Evolutionary conservation across 106 monocot genomes (phyloP), one percentile per base, ranked within the genome.

Genomic region (Dendrobium nobile): DNA sequence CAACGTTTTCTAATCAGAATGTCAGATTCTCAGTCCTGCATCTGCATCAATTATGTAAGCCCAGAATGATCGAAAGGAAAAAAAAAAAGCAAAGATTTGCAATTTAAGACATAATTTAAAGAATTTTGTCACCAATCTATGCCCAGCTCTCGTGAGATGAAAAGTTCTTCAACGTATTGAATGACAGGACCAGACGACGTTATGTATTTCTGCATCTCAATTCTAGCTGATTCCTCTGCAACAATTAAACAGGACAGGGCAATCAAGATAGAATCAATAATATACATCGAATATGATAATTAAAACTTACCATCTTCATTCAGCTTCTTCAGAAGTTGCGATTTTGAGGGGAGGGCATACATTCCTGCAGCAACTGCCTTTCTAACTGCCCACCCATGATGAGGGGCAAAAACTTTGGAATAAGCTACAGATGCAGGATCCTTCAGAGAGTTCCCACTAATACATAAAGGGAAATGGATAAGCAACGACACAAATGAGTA

Each of bases 341-440:
- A 80, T 77, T 82, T 94, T 67, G 94, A 82, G 55, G 94, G 94
- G 81, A 98, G 89, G 2, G 87, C 81, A 83, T 93, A 91, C 85
- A 94, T 88, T 54, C 92, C 94, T 4, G 89, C 88, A 56, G 85
- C 85, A 79, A 98, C 97, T 55, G 92, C 94, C 81, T 91, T 92
- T 75, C 89, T 88, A 33, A 98, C 89, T 54, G 82, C 88, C 97
- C 91, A 89, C 59, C 91, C 91, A 88, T 98, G 97, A 79, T 98
- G 92, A 61, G 91, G 94, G 68, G 94, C 91, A 83, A 98, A 94
- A 27, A 98, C 94, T 79, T 89, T 82, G 0, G 85, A 83, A 78
- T 95, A 98, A 48, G 97, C 92, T 41, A 84, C 42, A 59, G 97
- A 94, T 67, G 94, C 97, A 20, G 94, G 78, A 79, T 89, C 86